Percentiles rank a stretch among this genome's conserved stretches.
phyloP scores from a whole-genome alignment of 768 basidiomycete genomes.

The Lentinula raphanica region DNA sequence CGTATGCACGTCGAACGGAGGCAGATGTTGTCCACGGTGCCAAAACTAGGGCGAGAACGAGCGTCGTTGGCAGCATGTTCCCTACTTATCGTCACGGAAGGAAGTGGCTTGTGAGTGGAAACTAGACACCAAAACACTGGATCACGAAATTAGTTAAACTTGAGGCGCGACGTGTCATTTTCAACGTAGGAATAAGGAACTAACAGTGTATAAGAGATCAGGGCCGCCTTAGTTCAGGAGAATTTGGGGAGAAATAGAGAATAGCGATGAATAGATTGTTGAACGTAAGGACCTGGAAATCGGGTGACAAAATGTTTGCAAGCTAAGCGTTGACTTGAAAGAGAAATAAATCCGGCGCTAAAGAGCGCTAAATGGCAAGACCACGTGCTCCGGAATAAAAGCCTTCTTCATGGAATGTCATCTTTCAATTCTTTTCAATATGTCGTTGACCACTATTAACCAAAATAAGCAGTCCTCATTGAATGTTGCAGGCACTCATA shows the following conservation, averaged over 20 bases:
- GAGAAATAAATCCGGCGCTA: too few relatives aligned
- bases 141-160: not conserved
- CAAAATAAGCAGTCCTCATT: not conserved
- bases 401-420: not conserved
- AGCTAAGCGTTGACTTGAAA: too few relatives aligned
- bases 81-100: not conserved
- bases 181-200: not conserved
- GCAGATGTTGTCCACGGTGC: not conserved
- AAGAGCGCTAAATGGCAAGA: too few relatives aligned
- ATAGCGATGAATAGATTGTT: too few relatives aligned
- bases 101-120: not conserved
- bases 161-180: conserved; percentile 1
- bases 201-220: not conserved
- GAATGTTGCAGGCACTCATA: not conserved
- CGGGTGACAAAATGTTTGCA: too few relatives aligned
- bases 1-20: conserved; percentile 27
- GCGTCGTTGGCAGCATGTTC: not conserved
- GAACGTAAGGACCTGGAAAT: too few relatives aligned
- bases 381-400: not conserved
- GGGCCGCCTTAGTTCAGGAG: not conserved
- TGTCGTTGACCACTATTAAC: not conserved
- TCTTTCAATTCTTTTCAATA: not conserved
- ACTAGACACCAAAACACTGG: not conserved
- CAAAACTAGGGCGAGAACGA: not conserved
- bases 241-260: too few relatives aligned